Base-by-base conservation (phyloP, 176 grass and related monocot genomes). In the Paspalum notatum region DNA sequence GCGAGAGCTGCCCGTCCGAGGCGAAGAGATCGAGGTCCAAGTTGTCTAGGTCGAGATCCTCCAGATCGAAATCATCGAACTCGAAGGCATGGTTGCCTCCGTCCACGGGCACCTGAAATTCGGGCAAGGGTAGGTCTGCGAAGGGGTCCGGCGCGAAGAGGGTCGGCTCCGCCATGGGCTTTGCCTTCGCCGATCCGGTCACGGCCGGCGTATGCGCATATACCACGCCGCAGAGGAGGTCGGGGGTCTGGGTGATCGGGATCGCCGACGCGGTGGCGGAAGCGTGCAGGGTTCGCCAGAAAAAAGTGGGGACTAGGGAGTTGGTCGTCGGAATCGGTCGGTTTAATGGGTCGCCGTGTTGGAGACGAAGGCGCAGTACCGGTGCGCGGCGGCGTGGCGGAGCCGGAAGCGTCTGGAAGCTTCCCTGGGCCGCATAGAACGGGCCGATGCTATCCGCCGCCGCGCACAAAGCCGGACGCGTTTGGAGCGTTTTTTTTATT, bases 11-110 rank as follows among this genome's bases (percentile, higher is more conserved):
- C 54, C 61, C 80, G 18, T 84, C 87, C 18, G 72, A 12, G 24
- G 69, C 59, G n/a, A 76, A 57, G 76, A 77, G 68, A 15, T 90
- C 68, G n/a, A 88, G 77, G 25, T 92, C 90, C 69, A 86, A 54
- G 66, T 87, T 61, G 62, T 91, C 87, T 16, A 89, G 49, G 72
- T 93, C 90, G 1, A 85, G 82, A 39, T 78, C 83, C 1, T 73
- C 74, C 43, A 92, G 70, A 68, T 89, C 60, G 50, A 87, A 83
- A 44, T 87, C 84, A n/a, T 9, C 83, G n/a, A n/a, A n/a, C n/a
- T n/a, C 81, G 16, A 85, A 48, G 3, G 56, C 43, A 70, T 89
- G 80, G 13, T 1, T 22, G 52, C 70, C 87, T 38, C 74, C 82
- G 9, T 53, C 54, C 6, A 42, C 11, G 27, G 67, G 61, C 50